Base-by-base conservation (phyloP, 805 yeast genomes). In the Candida nemodendra region DNA sequence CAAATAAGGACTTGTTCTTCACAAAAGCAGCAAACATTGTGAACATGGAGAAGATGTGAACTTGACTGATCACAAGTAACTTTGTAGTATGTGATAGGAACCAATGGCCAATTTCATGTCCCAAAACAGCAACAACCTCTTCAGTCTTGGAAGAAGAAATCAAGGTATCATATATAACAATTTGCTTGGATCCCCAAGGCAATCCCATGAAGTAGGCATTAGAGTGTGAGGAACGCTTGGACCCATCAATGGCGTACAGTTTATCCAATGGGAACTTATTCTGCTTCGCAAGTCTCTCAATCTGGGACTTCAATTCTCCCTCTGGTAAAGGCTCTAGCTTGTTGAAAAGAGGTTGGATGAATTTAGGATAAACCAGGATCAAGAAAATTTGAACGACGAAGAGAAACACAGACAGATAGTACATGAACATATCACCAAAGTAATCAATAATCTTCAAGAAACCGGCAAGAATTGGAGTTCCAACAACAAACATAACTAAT, bases 61-160 rank as follows among this genome's bases (percentile, higher is more conserved):
- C 59, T 62, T 87, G 90, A 32, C 78, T 69, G 45, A 81, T 73
- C 4, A 74, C 54, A 54, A 93, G 64, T 72, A 83, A 75, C 58
- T 80, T 81, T n/a, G 90, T 69, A 44, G 90, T 83, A 62, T 93
- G 99, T 41, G 84, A 80, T 60, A 84, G 73, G 53, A 83, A 81
- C 99, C 99, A 93, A 62, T 93, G 99, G 35, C 99, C 99, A 51
- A 93, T 83, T 68, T 93, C 99, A 59, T 93, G 99, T n/a, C 95
- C 98, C 48, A 91, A 72, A 1, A 93, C 96, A 36, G 98, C 97
- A 36, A 89, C 87, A 27, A 89, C 86, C 64, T 93, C 95, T 29
- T 74, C 76, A 19, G 78, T 74, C 21, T 89, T 66, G 23, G 89
- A 81, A 42, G 86, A 83, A 44, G 85, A 79, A 47, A 93, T 82